Evolutionary conservation across 768 basidiomycete genomes (phyloP).

Genomic region (Lentinula guzmanii): DNA sequence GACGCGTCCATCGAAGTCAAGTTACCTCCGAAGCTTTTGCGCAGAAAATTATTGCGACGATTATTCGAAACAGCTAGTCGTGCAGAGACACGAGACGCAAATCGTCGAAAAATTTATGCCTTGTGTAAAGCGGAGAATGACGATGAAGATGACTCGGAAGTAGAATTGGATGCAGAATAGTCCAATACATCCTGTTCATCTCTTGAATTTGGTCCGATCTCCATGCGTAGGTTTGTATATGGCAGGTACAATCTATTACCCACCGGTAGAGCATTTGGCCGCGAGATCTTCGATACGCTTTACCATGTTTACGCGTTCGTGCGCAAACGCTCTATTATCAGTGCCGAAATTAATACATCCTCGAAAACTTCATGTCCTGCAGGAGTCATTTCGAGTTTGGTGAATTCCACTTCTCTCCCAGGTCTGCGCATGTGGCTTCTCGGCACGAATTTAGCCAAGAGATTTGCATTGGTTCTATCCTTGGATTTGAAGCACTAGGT

Average conservation of each 20-base stretch:
- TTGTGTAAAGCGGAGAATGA: constrained; percentile 66
- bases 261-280: too few species aligned
- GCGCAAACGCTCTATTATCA: constrained; percentile 34
- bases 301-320: constrained; percentile 20
- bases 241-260: not conserved
- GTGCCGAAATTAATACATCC: constrained; percentile 35
- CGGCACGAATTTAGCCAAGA: constrained; percentile 34
- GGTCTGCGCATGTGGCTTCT: constrained; percentile 26
- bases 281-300: not conserved
- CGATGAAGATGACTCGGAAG: constrained; percentile 29
- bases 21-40: constrained; percentile 30
- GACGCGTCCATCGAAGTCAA: constrained; percentile 32
- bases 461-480: constrained; percentile 24
- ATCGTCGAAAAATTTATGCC: constrained; percentile 77
- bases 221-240: not conserved
- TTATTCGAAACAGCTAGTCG: constrained; percentile 74
- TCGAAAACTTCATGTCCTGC: constrained; percentile 34
- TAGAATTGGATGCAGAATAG: not conserved
- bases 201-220: too few species aligned
- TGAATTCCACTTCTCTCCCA: constrained; percentile 24
- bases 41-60: constrained; percentile 48
- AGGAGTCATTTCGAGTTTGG: constrained; percentile 32
- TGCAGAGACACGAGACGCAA: constrained; percentile 69
- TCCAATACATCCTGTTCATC: too few species aligned
- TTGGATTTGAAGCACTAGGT: constrained; percentile 34